These are phyloP conservation scores for Lunasporangiospora selenospora DNA, from an alignment of 192 early-diverging fungal genomes.

Conservation along the genomic window DNA sequence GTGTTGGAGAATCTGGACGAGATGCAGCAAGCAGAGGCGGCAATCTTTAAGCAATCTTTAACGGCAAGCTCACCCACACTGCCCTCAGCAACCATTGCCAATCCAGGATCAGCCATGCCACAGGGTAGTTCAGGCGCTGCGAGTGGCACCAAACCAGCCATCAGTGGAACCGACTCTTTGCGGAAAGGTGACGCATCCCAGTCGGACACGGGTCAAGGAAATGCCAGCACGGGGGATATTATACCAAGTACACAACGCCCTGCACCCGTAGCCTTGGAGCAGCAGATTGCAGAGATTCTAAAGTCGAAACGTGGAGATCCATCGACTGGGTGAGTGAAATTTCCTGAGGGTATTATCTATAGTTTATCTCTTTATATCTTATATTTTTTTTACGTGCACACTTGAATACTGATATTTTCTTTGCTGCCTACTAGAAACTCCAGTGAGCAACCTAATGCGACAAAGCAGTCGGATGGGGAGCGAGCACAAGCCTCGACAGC, in stretches of 20 bases:
- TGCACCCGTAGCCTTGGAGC: constrained; percentile 11
- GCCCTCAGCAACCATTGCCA: background rate
- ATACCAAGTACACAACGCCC: background rate
- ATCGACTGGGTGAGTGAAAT: constrained; percentile 4
- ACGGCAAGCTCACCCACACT: background rate
- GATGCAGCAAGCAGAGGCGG: constrained; percentile 31
- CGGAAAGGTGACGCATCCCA: background rate
- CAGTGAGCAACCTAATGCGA: background rate
- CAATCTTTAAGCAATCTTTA: constrained; percentile 12
- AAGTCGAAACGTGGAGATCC: constrained; percentile 2
- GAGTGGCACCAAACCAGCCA: background rate
- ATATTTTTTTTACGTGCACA: background rate
- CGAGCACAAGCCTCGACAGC: background rate
- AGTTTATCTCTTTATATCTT: background rate
- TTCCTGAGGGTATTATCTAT: no score
- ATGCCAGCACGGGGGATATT: background rate
- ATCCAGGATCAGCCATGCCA: background rate
- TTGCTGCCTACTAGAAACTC: background rate
- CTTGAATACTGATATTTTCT: background rate
- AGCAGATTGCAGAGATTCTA: constrained; percentile 38
- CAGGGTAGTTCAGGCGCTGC: background rate
- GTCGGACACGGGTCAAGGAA: background rate
- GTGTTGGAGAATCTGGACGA: constrained; percentile 25
- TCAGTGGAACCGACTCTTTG: background rate
- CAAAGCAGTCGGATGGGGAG: background rate